Evolutionary conservation across 2,329 filamentous ascomycete species (phyloP).

Genomic region (Xylariaceae sp.): DNA sequence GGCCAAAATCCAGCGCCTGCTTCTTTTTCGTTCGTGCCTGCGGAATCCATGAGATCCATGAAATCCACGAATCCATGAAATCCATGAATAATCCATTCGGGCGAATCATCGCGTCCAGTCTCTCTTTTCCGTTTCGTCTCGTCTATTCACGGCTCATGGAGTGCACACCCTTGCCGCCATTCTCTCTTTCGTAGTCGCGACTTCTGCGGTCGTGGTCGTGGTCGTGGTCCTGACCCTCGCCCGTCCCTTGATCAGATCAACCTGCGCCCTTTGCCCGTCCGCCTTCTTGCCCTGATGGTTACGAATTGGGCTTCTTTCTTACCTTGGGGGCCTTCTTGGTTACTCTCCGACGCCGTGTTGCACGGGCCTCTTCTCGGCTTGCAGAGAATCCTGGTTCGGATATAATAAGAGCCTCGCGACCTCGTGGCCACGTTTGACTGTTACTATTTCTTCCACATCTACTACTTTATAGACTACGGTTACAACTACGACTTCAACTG

Average conservation of each 20-base stretch:
- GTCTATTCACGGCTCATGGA: constrained; percentile 25
- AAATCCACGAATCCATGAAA: too few relatives aligned
- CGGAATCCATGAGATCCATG: constrained; percentile 13
- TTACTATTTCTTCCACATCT: not conserved
- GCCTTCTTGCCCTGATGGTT: constrained; percentile 1
- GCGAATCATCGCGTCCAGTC: constrained; percentile 23
- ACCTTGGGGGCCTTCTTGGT: constrained; percentile 16
- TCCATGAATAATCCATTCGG: not conserved
- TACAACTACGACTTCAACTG: not conserved
- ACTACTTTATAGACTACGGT: not conserved
- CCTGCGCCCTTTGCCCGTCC: constrained; percentile 1
- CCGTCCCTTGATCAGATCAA: not conserved
- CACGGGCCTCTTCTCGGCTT: constrained; percentile 14
- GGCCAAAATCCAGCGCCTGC: not conserved
- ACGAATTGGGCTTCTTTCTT: constrained; percentile 1
- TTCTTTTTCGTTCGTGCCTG: constrained; percentile 16
- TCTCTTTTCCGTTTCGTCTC: constrained; percentile 12
- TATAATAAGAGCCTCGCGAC: constrained; percentile 18
- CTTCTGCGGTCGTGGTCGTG: constrained; percentile 13
- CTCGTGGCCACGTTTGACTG: constrained; percentile 3
- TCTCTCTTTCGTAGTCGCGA: constrained; percentile 12
- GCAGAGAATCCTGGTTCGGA: constrained; percentile 15
- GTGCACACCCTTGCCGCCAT: constrained; percentile 6
- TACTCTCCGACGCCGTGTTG: constrained; percentile 16
- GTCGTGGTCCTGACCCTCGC: not conserved